Evolutionary conservation across 2,329 filamentous ascomycete genomes (phyloP).

Genomic region (Pseudonectria buxi): DNA sequence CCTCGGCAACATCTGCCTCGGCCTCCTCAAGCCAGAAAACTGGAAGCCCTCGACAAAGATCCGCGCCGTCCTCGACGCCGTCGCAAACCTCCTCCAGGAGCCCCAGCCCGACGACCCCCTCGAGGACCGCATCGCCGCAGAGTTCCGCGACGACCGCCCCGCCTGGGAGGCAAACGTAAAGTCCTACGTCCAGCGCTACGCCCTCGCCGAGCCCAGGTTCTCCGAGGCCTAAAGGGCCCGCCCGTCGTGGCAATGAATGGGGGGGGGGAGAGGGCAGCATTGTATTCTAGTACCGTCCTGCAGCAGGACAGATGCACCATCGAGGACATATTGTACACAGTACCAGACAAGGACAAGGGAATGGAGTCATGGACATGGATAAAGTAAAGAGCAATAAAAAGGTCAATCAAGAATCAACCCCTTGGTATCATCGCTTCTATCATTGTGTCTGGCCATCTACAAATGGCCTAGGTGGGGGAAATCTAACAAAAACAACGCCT

Average conservation of each 20-base stretch:
- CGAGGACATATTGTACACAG: too few relatives aligned
- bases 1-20: slow-evolving; percentile 78
- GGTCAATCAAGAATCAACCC: too few relatives aligned
- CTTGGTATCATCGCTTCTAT: too few relatives aligned
- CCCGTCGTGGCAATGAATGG: neutral
- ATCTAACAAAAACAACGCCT: too few relatives aligned
- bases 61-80: slow-evolving; percentile 66
- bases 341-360: too few relatives aligned
- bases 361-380: too few relatives aligned
- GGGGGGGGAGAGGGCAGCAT: neutral
- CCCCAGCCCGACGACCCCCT: slow-evolving; percentile 87
- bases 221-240: slow-evolving; percentile 19
- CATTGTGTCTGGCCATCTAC: too few relatives aligned
- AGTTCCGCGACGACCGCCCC: slow-evolving; percentile 62
- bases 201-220: slow-evolving; percentile 39
- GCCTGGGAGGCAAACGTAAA: slow-evolving; percentile 69
- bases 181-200: slow-evolving; percentile 69
- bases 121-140: slow-evolving; percentile 77
- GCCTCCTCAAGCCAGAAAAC: slow-evolving; percentile 73
- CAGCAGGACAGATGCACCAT: too few relatives aligned
- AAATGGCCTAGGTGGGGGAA: too few relatives aligned
- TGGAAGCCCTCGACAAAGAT: slow-evolving; percentile 89
- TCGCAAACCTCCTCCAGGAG: slow-evolving; percentile 66
- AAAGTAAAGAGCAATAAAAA: too few relatives aligned
- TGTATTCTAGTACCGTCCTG: too few relatives aligned